Evolutionary conservation across 495 filamentous ascomycete species (phyloP), one percentile per base, ranked within the genome.

Genomic region (Hypomontagnella submonticulosa): DNA sequence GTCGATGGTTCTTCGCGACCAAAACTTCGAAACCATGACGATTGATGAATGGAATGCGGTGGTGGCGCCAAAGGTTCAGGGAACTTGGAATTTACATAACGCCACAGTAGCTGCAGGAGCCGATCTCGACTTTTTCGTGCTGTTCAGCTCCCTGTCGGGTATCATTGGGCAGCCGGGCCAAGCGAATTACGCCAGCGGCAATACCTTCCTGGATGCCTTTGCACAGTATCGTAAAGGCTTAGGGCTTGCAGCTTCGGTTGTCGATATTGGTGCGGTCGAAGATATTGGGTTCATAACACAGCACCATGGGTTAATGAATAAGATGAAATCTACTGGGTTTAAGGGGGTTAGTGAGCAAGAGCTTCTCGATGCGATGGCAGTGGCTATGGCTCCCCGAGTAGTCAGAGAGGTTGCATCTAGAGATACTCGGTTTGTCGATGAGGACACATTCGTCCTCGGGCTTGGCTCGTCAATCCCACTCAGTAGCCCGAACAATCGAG

Each of bases 51-150:
- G 79, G 57, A 57, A 63, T 16, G 70, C 57, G 1, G 81, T 76
- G 30, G 76, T 79, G 9, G 63, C 61, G 7, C 82, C 85, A 6
- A 88, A 88, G 67, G 80, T 87, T 3, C 18, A 74, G 1, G 85
- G 83, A 1, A 72, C 81, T 1, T 79, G 80, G 80, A 83, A 88
- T 66, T 63, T 90, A 0, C 87, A 90, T 63, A 69, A 82, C 4
- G 34, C 59, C 57, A 50, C 77, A 57, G 64, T 64, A 43, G 51
- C 77, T 27, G 48, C 67, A 0, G 57, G 61, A 4, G 36, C 40
- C 1, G 58, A 63, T 2, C 20, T 77, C 72, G 41, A 66, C 2
- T 65, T 73, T 27, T 81, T 85, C 65, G 53, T 80, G 27, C 51
- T 78, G 5, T 71, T 78, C 15, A 72, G 69, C 20, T 80, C 76